Conservation (phyloP, 2,329 filamentous ascomycete genomes). For the Colletotrichum agaves region DNA sequence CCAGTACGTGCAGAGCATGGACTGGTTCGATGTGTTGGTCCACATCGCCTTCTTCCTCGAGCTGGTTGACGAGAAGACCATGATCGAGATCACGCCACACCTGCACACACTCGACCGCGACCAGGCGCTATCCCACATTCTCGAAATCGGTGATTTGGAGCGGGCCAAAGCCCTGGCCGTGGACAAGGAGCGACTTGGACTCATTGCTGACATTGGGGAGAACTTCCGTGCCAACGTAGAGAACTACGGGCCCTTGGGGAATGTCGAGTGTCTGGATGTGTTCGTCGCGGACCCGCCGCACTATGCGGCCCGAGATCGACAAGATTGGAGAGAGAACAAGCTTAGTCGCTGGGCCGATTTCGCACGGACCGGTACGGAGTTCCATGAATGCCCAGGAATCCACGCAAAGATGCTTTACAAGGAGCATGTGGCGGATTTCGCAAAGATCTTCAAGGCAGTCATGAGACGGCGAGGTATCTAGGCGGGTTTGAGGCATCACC, state of each 20-base stretch:
- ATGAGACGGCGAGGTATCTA: slow-evolving; percentile 30
- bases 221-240: slow-evolving; percentile 32
- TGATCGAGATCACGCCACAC: slow-evolving; percentile 8
- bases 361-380: slow-evolving; percentile 1
- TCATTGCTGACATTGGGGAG: slow-evolving; percentile 32
- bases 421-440: slow-evolving; percentile 32
- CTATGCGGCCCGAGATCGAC: slow-evolving; percentile 20
- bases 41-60: slow-evolving; percentile 49
- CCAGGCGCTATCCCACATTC: slow-evolving; percentile 24
- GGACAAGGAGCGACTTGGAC: slow-evolving; percentile 19
- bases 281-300: slow-evolving; percentile 32
- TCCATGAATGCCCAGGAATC: slow-evolving; percentile 28
- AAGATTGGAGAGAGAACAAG: slow-evolving; percentile 31
- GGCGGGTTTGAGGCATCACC: not conserved
- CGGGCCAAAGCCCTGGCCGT: slow-evolving; percentile 19
- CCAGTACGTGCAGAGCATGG: slow-evolving; percentile 45
- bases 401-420: slow-evolving; percentile 34
- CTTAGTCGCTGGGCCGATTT: slow-evolving; percentile 27
- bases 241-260: slow-evolving; percentile 29
- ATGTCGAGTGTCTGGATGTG: slow-evolving; percentile 27
- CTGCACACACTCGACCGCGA: slow-evolving; percentile 22
- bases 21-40: slow-evolving; percentile 47
- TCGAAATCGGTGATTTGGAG: slow-evolving; percentile 19
- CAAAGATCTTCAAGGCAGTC: slow-evolving; percentile 35
- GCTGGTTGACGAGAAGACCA: slow-evolving; percentile 46